A percentile compares a stretch with the other conserved stretches of the same genome.
phyloP scores from a whole-genome alignment of 768 basidiomycete species.

The Leucogyrophana mollusca region DNA sequence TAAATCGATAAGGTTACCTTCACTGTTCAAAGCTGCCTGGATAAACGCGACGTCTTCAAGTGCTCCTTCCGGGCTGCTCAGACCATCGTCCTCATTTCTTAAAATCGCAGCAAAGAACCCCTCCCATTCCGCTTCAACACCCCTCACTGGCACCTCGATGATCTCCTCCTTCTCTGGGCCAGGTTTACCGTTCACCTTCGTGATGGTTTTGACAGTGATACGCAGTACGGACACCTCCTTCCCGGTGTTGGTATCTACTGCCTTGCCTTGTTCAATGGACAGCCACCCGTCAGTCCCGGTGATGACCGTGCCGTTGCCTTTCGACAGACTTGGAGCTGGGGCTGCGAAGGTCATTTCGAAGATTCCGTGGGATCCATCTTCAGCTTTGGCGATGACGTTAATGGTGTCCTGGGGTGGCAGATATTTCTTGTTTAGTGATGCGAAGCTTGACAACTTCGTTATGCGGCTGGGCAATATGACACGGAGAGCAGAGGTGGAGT shows the following conservation, averaged over 20 bases:
- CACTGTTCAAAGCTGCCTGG: conserved; percentile 65
- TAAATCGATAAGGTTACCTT: conserved; percentile 57
- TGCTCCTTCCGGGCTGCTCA: conserved; percentile 58
- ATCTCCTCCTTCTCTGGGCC: conserved; percentile 33
- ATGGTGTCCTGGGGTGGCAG: conserved; percentile 77
- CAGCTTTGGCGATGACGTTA: conserved; percentile 42
- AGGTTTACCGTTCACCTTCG: conserved; percentile 4
- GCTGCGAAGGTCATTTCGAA: conserved; percentile 57
- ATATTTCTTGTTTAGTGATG: conserved; percentile 64
- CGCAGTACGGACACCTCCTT: conserved; percentile 22
- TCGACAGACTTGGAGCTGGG: conserved; percentile 39
- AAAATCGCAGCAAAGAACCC: conserved; percentile 49
- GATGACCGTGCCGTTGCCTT: conserved; percentile 30
- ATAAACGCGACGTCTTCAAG: conserved; percentile 73
- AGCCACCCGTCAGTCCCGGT: conserved; percentile 61
- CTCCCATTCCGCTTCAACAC: conserved; percentile 50
- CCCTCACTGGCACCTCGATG: conserved; percentile 41
- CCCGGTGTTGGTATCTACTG: conserved; percentile 10
- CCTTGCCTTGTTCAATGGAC: conserved; percentile 34
- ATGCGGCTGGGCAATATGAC: conserved; percentile 50
- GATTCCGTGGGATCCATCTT: conserved; percentile 50
- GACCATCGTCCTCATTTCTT: conserved; percentile 40
- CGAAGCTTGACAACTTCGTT: conserved; percentile 55
- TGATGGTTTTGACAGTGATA: conserved; percentile 32
- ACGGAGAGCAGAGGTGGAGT: conserved; percentile 59